A percentile compares a stretch with the other conserved stretches of the same genome.
phyloP scores from a whole-genome alignment of 2,329 filamentous ascomycete genomes.

The Fusarium poae region DNA sequence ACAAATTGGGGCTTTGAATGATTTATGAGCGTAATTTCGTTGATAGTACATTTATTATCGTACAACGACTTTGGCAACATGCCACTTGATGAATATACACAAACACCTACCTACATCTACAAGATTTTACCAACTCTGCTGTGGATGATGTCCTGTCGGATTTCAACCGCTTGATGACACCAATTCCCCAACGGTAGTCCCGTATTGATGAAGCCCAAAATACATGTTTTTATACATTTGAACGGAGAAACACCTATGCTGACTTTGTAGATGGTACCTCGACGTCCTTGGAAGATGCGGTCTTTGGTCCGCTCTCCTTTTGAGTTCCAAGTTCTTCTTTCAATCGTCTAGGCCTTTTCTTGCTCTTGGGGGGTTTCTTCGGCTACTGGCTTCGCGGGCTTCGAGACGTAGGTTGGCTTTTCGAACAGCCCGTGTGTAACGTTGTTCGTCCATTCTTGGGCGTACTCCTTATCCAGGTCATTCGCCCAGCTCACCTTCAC shows the following conservation, averaged over 20 bases:
- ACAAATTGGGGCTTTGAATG: conserved; percentile 24
- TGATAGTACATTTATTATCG: conserved; percentile 50
- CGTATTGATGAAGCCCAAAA: conserved; percentile 11
- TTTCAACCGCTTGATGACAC: conserved; percentile 3
- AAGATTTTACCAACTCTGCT: conserved; percentile 20
- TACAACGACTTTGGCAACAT: conserved; percentile 48
- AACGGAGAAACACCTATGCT: not conserved
- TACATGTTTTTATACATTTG: conserved; percentile 20
- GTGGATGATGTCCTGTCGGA: conserved; percentile 10
- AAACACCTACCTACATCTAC: conserved; percentile 38
- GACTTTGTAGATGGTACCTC: not conserved
- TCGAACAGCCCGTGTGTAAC: conserved; percentile 63
- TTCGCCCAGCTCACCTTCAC: conserved; percentile 67
- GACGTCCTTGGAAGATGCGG: not conserved
- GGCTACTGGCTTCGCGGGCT: conserved; percentile 21
- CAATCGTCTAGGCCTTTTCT: not conserved
- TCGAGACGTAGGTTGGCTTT: conserved; percentile 44
- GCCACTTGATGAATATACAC: conserved; percentile 40
- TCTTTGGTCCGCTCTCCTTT: conserved; percentile 3
- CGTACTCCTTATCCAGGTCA: conserved; percentile 61
- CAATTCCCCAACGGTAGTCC: conserved; percentile 5
- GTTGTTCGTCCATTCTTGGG: conserved; percentile 64
- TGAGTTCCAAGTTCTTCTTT: not conserved
- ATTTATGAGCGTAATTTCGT: conserved; percentile 42
- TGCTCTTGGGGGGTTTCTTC: conserved; percentile 9